phyloP scores from a whole-genome alignment of 805 yeast genomes.

The Candida taoyuanica region DNA sequence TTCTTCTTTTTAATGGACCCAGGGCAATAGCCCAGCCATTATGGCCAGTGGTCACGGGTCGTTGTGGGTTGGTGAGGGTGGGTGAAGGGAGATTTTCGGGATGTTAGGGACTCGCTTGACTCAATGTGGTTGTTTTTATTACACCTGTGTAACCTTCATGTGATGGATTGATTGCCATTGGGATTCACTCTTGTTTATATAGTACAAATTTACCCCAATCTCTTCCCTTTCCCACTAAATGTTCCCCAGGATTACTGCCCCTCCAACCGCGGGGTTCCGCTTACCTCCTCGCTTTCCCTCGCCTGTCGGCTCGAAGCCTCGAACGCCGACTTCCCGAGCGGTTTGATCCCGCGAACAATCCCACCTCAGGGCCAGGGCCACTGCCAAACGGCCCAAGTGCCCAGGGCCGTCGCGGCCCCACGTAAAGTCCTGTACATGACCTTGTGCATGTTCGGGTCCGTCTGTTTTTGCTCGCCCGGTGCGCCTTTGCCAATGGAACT shows the following conservation, averaged over 20 bases:
- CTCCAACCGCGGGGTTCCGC: neutral
- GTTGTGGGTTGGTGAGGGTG: neutral
- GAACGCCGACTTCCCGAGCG: too few relatives aligned
- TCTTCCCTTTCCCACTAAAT: too few relatives aligned
- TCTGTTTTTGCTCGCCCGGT: conserved; percentile 6
- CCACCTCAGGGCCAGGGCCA: too few relatives aligned
- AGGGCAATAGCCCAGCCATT: too few relatives aligned
- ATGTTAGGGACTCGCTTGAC: neutral
- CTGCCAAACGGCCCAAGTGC: too few relatives aligned
- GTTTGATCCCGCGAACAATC: too few relatives aligned
- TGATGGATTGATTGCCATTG: too few relatives aligned
- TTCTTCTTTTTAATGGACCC: too few relatives aligned
- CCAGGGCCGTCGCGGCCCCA: too few relatives aligned
- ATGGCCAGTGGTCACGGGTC: neutral
- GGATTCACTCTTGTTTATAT: too few relatives aligned
- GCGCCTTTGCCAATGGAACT: neutral
- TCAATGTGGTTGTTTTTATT: neutral
- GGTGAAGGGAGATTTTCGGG: neutral
- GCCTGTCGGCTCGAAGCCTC: too few relatives aligned
- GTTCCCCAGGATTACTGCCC: neutral
- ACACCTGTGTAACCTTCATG: too few relatives aligned
- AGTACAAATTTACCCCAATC: neutral
- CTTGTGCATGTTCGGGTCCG: conserved; percentile 15
- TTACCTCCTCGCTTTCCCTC: neutral
- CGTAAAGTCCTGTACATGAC: conserved; percentile 12